A percentile compares a stretch with the other conserved stretches of the same genome.
phyloP scores from a whole-genome alignment of 768 basidiomycete species.

The Kwoniella europaea region DNA sequence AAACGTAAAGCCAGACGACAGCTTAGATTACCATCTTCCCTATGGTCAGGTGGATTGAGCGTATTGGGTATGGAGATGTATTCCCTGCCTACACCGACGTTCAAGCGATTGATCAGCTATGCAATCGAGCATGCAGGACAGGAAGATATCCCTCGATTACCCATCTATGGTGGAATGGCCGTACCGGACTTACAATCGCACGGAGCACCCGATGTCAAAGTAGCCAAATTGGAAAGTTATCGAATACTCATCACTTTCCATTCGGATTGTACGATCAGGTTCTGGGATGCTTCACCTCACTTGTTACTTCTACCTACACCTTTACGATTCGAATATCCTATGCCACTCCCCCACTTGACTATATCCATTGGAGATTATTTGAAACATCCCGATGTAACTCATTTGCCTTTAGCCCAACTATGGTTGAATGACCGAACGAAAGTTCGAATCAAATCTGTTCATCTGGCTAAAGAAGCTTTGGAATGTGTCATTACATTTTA shows the following conservation, averaged over 20 bases:
- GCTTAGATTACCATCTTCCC: constrained; percentile 49
- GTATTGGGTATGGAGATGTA: constrained; percentile 54
- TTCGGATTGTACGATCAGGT: constrained; percentile 69
- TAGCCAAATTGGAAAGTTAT: constrained; percentile 62
- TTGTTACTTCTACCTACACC: constrained; percentile 66
- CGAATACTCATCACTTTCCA: constrained; percentile 71
- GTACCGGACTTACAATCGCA: constrained; percentile 49
- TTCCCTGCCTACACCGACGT: constrained; percentile 61
- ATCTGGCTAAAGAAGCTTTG: constrained; percentile 57
- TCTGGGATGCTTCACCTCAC: constrained; percentile 76
- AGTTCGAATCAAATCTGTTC: constrained; percentile 57
- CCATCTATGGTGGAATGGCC: constrained; percentile 51
- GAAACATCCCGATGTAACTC: constrained; percentile 48
- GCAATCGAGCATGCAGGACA: constrained; percentile 65
- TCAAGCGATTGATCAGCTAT: constrained; percentile 51
- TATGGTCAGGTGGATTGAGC: constrained; percentile 53
- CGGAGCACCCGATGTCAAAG: constrained; percentile 55
- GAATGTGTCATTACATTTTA: constrained; percentile 58
- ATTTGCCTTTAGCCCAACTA: constrained; percentile 51
- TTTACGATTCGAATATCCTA: constrained; percentile 69
- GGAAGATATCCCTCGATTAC: constrained; percentile 61
- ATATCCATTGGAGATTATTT: constrained; percentile 67
- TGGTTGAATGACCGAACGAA: constrained; percentile 51
- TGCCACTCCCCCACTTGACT: constrained; percentile 67
- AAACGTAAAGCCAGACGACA: constrained; percentile 27